Percentiles rank a stretch among this genome's conserved stretches.
Evolutionary conservation across 371 early-diverging fungal species (phyloP).

Genomic region (Smittium mucronatum): DNA sequence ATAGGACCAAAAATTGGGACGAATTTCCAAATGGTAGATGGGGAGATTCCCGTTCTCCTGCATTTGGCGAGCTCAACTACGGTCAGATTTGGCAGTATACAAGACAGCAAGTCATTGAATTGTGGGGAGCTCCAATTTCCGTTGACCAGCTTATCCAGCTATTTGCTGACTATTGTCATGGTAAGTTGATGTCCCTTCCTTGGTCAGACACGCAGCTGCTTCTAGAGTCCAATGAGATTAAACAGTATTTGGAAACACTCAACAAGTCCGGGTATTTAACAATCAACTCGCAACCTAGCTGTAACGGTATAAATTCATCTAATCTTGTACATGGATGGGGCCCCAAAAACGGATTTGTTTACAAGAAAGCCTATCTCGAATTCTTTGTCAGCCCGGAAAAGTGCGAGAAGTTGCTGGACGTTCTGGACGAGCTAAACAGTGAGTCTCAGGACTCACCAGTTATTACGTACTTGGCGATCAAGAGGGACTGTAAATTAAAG

Average conservation of each 20-base stretch:
- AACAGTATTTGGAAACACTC: slow-evolving; percentile 49
- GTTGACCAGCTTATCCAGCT: slow-evolving; percentile 51
- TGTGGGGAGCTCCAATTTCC: slow-evolving; percentile 69
- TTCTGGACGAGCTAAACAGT: slow-evolving; percentile 39
- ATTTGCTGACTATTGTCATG: slow-evolving; percentile 73
- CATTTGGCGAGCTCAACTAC: slow-evolving; percentile 83
- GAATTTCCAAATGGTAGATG: slow-evolving; percentile 97
- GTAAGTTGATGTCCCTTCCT: slow-evolving; percentile 64
- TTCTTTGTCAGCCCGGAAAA: slow-evolving; percentile 73
- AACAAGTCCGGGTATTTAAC: slow-evolving; percentile 79
- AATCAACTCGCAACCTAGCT: slow-evolving; percentile 93
- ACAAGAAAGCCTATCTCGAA: slow-evolving; percentile 94
- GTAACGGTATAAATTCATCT: slow-evolving; percentile 73
- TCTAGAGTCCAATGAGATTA: slow-evolving; percentile 67
- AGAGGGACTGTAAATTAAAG: slow-evolving; percentile 54
- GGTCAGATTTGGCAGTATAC: slow-evolving; percentile 77
- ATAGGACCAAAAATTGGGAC: slow-evolving; percentile 92
- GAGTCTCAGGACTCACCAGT: slow-evolving; percentile 28
- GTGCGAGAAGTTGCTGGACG: slow-evolving; percentile 50
- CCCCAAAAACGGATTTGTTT: slow-evolving; percentile 89
- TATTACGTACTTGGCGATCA: slow-evolving; percentile 86
- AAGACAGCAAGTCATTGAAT: slow-evolving; percentile 44
- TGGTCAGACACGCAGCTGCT: slow-evolving; percentile 83
- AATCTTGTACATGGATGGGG: slow-evolving; percentile 89
- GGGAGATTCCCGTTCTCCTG: slow-evolving; percentile 90